Base-by-base conservation (phyloP, 2,329 filamentous ascomycete genomes). In the Blumeria graminis region DNA sequence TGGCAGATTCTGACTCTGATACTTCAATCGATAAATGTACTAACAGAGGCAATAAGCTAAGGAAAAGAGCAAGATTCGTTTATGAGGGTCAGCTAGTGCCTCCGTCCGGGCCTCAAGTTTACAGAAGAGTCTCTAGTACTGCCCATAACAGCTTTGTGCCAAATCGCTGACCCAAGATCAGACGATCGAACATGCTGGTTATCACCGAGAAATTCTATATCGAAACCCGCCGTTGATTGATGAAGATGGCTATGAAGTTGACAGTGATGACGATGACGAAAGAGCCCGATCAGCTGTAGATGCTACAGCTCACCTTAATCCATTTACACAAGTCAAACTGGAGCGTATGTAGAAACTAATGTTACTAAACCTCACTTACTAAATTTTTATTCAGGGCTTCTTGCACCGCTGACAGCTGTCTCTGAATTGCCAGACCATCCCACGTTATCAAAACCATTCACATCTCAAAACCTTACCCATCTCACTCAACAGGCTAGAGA, bases 11-110 rank as follows among this genome's bases (percentile, higher is more conserved):
- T 62, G 85, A 89, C 66, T 86, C 83, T 58, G 86, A 90, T 68
- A 80, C 81, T 58, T 76, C 79, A 56, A 80, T 87, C 63, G 75
- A 81, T 58, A 74, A 76, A 62, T 77, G 76, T 62, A 82, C 80
- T 57, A 88, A 88, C 68, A 81, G 84, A 65, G 84, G 83, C 59
- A 79, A 86, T 68, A 90, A 89, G 67, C 73, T 90, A 50, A 86
- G 88, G 72, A 84, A 80, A 67, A 76, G 79, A 63, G 81, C 85
- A 48, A 76, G 79, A 62, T 85, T 85, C 65, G 76, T 84, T 50
- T 81, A 78, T 62, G 74, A 80, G 64, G 84, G 84, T 58, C 80
- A 82, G 63, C 72, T 88, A 60, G 78, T 82, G 46, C 75, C 78
- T 32, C 76, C 80, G 0, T 75, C 74, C 33, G 82, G 82, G 2